phyloP scores from a whole-genome alignment of 495 filamentous ascomycete genomes.

The Parathielavia hyrcaniae region DNA sequence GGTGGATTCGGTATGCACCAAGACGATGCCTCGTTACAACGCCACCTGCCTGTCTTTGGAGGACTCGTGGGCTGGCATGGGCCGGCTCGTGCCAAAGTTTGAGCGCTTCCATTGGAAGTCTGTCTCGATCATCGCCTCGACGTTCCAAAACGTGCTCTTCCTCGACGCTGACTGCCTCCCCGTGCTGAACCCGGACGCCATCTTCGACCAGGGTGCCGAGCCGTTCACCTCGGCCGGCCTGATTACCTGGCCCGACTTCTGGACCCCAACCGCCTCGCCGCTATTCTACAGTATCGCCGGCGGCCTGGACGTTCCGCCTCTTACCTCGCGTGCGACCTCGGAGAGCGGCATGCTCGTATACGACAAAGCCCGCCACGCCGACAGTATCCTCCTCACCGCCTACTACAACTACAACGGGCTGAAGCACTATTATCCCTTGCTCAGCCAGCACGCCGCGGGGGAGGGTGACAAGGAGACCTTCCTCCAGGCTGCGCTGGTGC shows the following conservation, averaged over 20 bases:
- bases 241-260: constrained; percentile 60
- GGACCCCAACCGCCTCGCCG: constrained; percentile 48
- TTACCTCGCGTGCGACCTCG: constrained; percentile 38
- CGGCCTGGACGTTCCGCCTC: constrained; percentile 29
- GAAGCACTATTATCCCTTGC: constrained; percentile 51
- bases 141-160: constrained; percentile 56
- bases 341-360: constrained; percentile 56
- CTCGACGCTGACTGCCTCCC: constrained; percentile 57
- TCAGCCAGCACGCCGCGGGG: constrained; percentile 51
- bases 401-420: constrained; percentile 63
- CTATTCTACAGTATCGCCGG: constrained; percentile 51
- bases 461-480: constrained; percentile 65
- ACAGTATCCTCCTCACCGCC: constrained; percentile 49
- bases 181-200: constrained; percentile 44
- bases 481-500: constrained; percentile 47
- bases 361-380: constrained; percentile 48
- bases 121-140: constrained; percentile 55
- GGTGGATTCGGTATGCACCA: constrained; percentile 48
- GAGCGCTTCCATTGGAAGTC: constrained; percentile 53
- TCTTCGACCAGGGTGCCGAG: constrained; percentile 41
- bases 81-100: constrained; percentile 9
- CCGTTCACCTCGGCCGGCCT: constrained; percentile 50
- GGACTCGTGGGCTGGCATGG: constrained; percentile 11
- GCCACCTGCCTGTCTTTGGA: constrained; percentile 43
- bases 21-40: constrained; percentile 45